A percentile compares a stretch with the other conserved stretches of the same genome.
Evolutionary conservation across 768 basidiomycete genomes (phyloP).

Genomic region (Amanita fuliginea): DNA sequence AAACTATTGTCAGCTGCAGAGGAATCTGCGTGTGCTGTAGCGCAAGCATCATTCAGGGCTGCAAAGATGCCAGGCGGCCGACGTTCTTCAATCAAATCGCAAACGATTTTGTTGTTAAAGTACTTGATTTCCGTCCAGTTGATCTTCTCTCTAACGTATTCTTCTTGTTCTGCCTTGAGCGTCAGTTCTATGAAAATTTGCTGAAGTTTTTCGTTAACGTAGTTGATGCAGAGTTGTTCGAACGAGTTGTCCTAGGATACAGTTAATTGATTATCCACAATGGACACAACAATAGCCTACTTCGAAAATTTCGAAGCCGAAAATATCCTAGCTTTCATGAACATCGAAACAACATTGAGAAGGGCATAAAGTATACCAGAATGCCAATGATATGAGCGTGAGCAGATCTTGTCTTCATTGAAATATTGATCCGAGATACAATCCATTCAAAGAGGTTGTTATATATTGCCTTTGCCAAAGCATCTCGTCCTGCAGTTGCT

Average conservation of each 20-base stretch:
- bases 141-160: slow-evolving; percentile 97
- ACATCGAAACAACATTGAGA: neutral
- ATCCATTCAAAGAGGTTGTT: slow-evolving; percentile 99
- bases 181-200: slow-evolving; percentile 99
- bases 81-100: slow-evolving; percentile 94
- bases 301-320: slow-evolving; percentile 98
- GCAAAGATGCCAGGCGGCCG: slow-evolving; percentile 97
- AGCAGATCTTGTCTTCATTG: slow-evolving; percentile 80
- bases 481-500: slow-evolving; percentile 81
- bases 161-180: slow-evolving; percentile 97
- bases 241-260: slow-evolving; percentile 76
- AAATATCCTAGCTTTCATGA: slow-evolving; percentile 66
- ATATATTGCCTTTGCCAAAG: slow-evolving; percentile 91
- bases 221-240: slow-evolving; percentile 99
- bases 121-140: slow-evolving; percentile 99
- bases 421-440: slow-evolving; percentile 88
- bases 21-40: slow-evolving; percentile 96
- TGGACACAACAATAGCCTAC: slow-evolving; percentile 23
- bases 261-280: neutral
- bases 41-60: slow-evolving; percentile 97
- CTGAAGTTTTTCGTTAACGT: slow-evolving; percentile 99
- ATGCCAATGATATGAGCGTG: slow-evolving; percentile 86
- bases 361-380: slow-evolving; percentile 36
- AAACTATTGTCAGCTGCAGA: slow-evolving; percentile 95
- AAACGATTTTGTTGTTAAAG: slow-evolving; percentile 97